Conservation (phyloP, 1,284 basidiomycete genomes). For the Ceratobasidium sp. region DNA sequence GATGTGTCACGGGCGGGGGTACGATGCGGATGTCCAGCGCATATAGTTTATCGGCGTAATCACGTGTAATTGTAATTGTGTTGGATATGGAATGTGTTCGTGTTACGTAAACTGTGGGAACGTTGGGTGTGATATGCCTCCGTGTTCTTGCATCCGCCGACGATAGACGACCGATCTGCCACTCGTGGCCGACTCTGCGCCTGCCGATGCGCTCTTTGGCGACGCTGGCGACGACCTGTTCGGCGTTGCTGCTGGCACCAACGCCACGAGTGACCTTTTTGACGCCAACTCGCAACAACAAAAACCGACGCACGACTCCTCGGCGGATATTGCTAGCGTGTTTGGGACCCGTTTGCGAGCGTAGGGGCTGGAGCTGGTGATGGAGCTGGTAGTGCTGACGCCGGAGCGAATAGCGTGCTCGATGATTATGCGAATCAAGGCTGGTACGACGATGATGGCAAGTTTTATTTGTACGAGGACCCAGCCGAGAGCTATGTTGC, state of each 20-base stretch:
- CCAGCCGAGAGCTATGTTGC: conserved; percentile 43
- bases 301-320: conserved; percentile 23
- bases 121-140: conserved; percentile 18
- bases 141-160: conserved; percentile 40
- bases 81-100: not conserved
- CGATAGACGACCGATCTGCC: not conserved
- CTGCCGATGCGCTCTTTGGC: conserved; percentile 48
- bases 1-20: conserved; percentile 38
- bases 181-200: conserved; percentile 35
- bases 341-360: conserved; percentile 46
- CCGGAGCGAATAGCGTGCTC: conserved; percentile 3
- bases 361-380: conserved; percentile 18
- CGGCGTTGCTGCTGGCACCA: conserved; percentile 2
- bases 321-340: conserved; percentile 38
- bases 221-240: conserved; percentile 12
- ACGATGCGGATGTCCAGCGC: conserved; percentile 37
- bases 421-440: conserved; percentile 54
- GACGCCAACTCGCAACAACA: conserved; percentile 27
- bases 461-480: conserved; percentile 53
- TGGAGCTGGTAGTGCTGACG: conserved; percentile 17
- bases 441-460: conserved; percentile 53
- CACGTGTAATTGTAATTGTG: conserved; percentile 4
- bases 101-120: conserved; percentile 29
- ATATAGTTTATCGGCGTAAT: not conserved
- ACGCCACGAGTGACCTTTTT: conserved; percentile 27